Base-by-base conservation (phyloP, 768 basidiomycete genomes). In the Infundibulicybe gibba region DNA sequence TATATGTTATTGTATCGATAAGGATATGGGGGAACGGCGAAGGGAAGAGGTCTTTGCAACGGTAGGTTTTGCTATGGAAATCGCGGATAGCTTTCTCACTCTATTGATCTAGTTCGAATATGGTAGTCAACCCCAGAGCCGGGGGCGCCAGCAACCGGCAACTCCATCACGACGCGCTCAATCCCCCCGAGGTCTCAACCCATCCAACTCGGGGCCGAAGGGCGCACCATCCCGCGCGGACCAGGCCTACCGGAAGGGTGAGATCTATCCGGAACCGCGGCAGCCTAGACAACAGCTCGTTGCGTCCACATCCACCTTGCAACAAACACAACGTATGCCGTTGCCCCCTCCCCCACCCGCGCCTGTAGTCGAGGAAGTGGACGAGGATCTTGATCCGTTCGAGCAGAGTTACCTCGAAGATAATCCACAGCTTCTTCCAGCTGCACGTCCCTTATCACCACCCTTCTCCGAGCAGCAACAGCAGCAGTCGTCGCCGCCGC, bases 1-100 rank as follows among this genome's bases (percentile, higher is more conserved):
- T 49, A 60, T 76, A 11, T 76, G 74, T 46, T 76, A 76, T 45
- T 76, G 74, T 52, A 74, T 76, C 31, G 75, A 75, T 53, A 75
- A 74, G 51, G 72, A 71, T 38, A 54, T 61, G 14, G 73, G 73
- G 9, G 65, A 68, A 35, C 59, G 63, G 41, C 62, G 62, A 45
- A 60, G 68, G 34, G 69, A 70, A 48, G 73, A 75, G 47, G 72
- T 76, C 10, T 70, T 71, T 43, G 55, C 63, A 31, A 63, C 66
- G 30, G 62, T 74, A 54, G 42, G 72, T 62, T 32, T 41, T 41
- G n/a, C 37, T 25, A 32, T 20, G 12, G 9, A 3, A 38, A n/a
- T n/a, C 17, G 10, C n/a, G 17, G 6, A 19, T 38, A 10, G 10
- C 6, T 3, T 14, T 19, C 14, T 19, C 14, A 38, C 35, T 38